These are phyloP conservation scores for Erysimum pusillum DNA, from an alignment of 441 rosid genomes.

Conservation along the genomic window DNA sequence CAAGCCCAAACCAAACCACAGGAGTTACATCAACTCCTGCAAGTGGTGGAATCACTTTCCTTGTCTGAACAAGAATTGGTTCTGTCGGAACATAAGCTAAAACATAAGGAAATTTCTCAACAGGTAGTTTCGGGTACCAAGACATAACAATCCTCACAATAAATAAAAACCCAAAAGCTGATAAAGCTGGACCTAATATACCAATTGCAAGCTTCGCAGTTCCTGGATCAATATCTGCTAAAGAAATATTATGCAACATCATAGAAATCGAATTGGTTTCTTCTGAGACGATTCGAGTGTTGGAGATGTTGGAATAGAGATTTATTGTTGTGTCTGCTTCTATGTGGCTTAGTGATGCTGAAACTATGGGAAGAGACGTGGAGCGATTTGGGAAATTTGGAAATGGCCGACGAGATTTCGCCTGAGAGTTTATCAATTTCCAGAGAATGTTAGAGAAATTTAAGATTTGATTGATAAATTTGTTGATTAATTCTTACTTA, in stretches of 20 bases:
- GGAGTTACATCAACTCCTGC: slow-evolving; percentile 96
- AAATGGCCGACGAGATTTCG: slow-evolving; percentile 31
- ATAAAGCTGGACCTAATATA: slow-evolving; percentile 74
- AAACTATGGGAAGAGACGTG: slow-evolving; percentile 16
- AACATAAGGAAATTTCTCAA: slow-evolving; percentile 83
- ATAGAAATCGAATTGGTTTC: slow-evolving; percentile 32
- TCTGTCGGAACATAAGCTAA: slow-evolving; percentile 93
- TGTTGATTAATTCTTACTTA: neutral
- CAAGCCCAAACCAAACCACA: slow-evolving; percentile 85
- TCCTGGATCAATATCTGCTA: slow-evolving; percentile 80
- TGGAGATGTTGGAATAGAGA: neutral
- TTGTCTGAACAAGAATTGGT: slow-evolving; percentile 73
- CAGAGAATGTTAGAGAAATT: slow-evolving; percentile 6
- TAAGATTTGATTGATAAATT: slow-evolving; percentile 6
- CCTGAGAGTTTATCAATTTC: slow-evolving; percentile 6
- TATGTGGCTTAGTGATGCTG: slow-evolving; percentile 36
- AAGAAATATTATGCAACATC: slow-evolving; percentile 42
- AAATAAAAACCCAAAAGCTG: slow-evolving; percentile 78
- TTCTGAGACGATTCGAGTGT: slow-evolving; percentile 6
- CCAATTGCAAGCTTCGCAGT: slow-evolving; percentile 79
- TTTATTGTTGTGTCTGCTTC: slow-evolving; percentile 26
- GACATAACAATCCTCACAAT: slow-evolving; percentile 88
- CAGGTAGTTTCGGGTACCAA: slow-evolving; percentile 95
- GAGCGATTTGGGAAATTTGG: neutral
- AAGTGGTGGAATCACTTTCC: slow-evolving; percentile 88